phyloP scores from a whole-genome alignment of 129 eudicot species.

The Flaveria trinervia region DNA sequence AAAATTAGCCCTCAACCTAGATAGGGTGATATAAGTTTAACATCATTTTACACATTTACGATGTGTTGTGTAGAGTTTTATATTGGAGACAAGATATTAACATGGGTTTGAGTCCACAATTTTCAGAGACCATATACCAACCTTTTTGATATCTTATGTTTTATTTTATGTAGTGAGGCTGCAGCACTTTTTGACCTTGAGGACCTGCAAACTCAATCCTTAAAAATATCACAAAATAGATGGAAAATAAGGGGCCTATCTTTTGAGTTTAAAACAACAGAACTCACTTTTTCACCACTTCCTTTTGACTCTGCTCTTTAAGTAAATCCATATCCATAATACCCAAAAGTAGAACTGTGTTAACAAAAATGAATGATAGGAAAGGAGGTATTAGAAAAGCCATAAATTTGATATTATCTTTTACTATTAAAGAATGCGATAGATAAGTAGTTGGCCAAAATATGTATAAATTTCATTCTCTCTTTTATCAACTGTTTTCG shows the following conservation, averaged over 20 bases:
- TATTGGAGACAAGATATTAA: neutral
- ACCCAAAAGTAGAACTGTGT: conserved; percentile 24
- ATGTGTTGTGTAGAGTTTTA: neutral
- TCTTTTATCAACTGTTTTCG: conserved; percentile 26
- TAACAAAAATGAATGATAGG: conserved; percentile 1
- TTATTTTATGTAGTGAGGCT: conserved; percentile 16
- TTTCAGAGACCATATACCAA: conserved; percentile 18
- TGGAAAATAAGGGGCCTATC: neutral
- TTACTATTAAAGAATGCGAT: neutral
- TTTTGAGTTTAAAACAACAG: conserved; percentile 9
- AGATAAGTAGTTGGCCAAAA: neutral
- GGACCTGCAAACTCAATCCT: conserved; percentile 28
- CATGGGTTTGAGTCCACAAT: neutral
- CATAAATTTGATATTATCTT: conserved; percentile 18
- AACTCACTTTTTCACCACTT: conserved; percentile 43
- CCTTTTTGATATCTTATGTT: conserved; percentile 34
- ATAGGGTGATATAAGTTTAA: neutral
- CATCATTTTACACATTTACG: neutral
- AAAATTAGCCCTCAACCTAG: neutral
- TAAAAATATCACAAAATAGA: conserved; percentile 13
- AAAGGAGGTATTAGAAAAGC: conserved; percentile 18
- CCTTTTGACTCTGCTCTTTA: conserved; percentile 35
- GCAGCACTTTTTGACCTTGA: conserved; percentile 16
- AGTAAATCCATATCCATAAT: conserved; percentile 28
- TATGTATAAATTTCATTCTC: conserved; percentile 34